phyloP scores from a whole-genome alignment of 2,329 filamentous ascomycete species.

The Diaporthe sp. region DNA sequence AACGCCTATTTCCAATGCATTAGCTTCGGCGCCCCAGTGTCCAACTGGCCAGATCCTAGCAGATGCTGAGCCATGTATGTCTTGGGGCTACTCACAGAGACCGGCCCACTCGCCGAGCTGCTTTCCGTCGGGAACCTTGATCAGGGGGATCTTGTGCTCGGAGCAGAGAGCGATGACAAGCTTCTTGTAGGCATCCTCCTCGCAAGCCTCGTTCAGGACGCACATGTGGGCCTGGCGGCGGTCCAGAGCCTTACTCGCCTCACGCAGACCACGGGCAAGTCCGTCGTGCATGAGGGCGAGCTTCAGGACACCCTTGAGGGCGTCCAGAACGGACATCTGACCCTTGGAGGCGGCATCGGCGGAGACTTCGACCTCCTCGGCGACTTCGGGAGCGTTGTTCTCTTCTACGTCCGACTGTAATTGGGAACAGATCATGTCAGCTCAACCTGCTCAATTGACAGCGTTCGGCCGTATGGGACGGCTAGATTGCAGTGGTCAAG shows the following conservation, averaged over 20 bases:
- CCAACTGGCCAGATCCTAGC: neutral
- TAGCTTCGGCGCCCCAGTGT: neutral
- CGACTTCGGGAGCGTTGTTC: constrained; percentile 87
- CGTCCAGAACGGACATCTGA: constrained; percentile 98
- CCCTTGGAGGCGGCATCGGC: constrained; percentile 89
- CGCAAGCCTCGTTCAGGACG: constrained; percentile 99
- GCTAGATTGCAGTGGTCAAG: constrained; percentile 10
- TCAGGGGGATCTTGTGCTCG: constrained; percentile 99
- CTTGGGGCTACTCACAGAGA: constrained; percentile 82
- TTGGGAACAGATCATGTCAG: constrained; percentile 45
- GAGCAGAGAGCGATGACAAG: constrained; percentile 98
- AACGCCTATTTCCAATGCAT: constrained; percentile 75
- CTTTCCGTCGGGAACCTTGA: constrained; percentile 99
- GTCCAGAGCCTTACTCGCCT: constrained; percentile 99
- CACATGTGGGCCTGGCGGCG: constrained; percentile 99
- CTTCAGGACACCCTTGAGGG: constrained; percentile 98
- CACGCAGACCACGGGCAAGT: constrained; percentile 96
- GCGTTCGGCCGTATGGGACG: constrained; percentile 36
- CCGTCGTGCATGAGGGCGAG: constrained; percentile 99
- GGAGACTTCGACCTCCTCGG: constrained; percentile 94
- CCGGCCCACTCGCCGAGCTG: constrained; percentile 99
- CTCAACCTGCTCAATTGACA: constrained; percentile 42
- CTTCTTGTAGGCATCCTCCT: constrained; percentile 99
- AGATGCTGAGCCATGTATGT: neutral
- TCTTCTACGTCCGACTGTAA: constrained; percentile 99